Evolutionary conservation across 1,139 yeast species (phyloP), one percentile per base, ranked within the genome.

Genomic region (Nematodospora anomalae): DNA sequence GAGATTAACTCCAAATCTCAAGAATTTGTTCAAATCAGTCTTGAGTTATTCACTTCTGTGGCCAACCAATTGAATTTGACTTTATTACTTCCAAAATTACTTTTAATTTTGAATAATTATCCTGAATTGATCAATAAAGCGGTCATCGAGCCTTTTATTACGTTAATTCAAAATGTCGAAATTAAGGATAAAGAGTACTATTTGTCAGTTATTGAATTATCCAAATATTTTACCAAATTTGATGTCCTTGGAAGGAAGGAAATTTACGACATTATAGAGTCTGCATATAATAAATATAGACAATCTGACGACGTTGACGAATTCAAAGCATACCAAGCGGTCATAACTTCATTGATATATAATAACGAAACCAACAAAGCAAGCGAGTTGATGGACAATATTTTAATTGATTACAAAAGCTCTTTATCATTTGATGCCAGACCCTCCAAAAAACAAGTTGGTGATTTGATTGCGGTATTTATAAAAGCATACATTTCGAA

Each of bases 1-100:
- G 50, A 54, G 3, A 57, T 64, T 4, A 57, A 53, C 26, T 50
- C 60, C 20, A 77, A 80, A 31, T 68, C 74, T 40, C 80, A 80
- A 38, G 88, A 83, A 52, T 83, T 80, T 53, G 72, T 75, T 45
- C 76, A 79, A 52, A 75, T 83, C 40, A 83, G 84, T 0, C 55
- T 77, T 37, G 86, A 81, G 47, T 67, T 83, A 42, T 73, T 80
- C 43, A 55, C 49, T 31, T 67, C 79, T 22, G 75, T 84, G 12
- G 44, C 53, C 5, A 50, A 50, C 11, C 58, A 64, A 29, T 53
- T 68, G 34, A 67, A 57, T 42, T 55, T 57, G 40, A 23, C 42
- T 6, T 18, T 23, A 2, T 44, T 67, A 12, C 47, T 65, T 12
- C 66, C 69, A 3, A 48, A 54, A 25, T 39, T 68, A 12, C 45